Evolutionary conservation across 371 early-diverging fungal species (phyloP).

Genomic region (Actinomortierella ambigua): DNA sequence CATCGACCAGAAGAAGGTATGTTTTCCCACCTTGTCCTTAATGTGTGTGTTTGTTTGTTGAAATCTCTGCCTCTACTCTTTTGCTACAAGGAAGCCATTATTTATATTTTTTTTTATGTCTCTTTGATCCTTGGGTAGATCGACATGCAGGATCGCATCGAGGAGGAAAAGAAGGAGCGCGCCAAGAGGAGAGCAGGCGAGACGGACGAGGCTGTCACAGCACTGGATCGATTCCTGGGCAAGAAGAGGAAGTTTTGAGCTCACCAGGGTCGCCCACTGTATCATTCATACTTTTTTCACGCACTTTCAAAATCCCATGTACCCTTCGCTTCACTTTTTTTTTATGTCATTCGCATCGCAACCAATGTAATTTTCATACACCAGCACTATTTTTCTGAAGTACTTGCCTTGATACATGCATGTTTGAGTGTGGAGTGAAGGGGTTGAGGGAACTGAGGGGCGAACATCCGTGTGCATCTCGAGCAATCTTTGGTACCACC

Average conservation of each 20-base stretch:
- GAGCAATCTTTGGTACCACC: no score
- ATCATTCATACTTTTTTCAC: no score
- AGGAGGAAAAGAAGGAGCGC: slow-evolving; percentile 53
- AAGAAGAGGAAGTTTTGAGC: slow-evolving; percentile 47
- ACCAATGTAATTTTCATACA: no score
- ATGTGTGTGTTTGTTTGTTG: background rate
- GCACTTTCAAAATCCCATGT: no score
- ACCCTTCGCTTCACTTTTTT: no score
- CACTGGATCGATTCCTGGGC: slow-evolving; percentile 56
- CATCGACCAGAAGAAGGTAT: slow-evolving; percentile 67
- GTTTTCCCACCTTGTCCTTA: background rate
- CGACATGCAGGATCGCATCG: slow-evolving; percentile 49
- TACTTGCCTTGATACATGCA: no score
- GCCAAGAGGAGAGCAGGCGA: slow-evolving; percentile 45
- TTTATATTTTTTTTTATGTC: background rate
- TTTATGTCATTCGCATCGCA: no score
- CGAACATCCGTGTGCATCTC: no score
- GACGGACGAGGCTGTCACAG: slow-evolving; percentile 47
- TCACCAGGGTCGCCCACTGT: no score
- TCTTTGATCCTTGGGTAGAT: slow-evolving; percentile 23
- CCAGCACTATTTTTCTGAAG: no score
- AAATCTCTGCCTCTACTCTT: background rate
- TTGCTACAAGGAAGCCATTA: background rate
- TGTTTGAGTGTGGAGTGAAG: no score
- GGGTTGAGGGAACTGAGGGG: no score